A percentile compares a stretch with the other conserved stretches of the same genome.
Evolutionary conservation across 352 stramenopile genomes (phyloP).

Genomic region (Pythium sukuiense): DNA sequence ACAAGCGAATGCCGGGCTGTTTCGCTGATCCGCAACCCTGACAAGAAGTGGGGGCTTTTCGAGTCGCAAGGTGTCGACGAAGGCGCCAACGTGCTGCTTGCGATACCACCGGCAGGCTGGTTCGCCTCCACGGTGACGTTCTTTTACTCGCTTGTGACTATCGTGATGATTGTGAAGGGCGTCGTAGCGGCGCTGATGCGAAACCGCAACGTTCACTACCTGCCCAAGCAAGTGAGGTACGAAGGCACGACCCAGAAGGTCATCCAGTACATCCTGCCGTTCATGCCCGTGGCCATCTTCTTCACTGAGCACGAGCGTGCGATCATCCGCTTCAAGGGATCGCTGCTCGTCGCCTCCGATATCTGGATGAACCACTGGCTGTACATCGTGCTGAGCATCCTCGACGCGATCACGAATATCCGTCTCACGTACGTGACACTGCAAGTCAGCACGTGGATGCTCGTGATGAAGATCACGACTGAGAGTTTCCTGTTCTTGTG

Average conservation of each 20-base stretch:
- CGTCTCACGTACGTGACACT: slow-evolving; percentile 54
- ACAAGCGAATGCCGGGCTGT: slow-evolving; percentile 47
- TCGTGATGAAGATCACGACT: slow-evolving; percentile 45
- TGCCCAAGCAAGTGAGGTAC: slow-evolving; percentile 42
- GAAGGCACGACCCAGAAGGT: slow-evolving; percentile 22
- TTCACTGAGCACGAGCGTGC: slow-evolving; percentile 41
- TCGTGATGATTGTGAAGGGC: slow-evolving; percentile 41
- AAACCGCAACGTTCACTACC: slow-evolving; percentile 41
- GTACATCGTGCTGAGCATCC: slow-evolving; percentile 58
- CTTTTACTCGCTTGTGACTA: slow-evolving; percentile 48
- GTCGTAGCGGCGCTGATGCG: slow-evolving; percentile 48
- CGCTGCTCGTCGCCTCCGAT: slow-evolving; percentile 53
- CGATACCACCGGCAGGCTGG: slow-evolving; percentile 45
- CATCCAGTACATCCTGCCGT: slow-evolving; percentile 44
- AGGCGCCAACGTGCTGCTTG: slow-evolving; percentile 43
- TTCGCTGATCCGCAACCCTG: slow-evolving; percentile 34
- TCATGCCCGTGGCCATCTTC: slow-evolving; percentile 43
- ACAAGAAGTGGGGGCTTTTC: slow-evolving; percentile 51
- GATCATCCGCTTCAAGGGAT: slow-evolving; percentile 57
- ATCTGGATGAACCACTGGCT: slow-evolving; percentile 78
- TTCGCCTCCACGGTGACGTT: slow-evolving; percentile 37
- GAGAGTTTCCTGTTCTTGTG: slow-evolving; percentile 67
- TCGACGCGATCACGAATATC: slow-evolving; percentile 49
- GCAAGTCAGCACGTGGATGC: slow-evolving; percentile 63
- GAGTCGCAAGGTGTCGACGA: slow-evolving; percentile 41